These are phyloP conservation scores for Talaromyces atroroseus DNA, from an alignment of 2,329 filamentous ascomycete species.

Conservation along the genomic window DNA sequence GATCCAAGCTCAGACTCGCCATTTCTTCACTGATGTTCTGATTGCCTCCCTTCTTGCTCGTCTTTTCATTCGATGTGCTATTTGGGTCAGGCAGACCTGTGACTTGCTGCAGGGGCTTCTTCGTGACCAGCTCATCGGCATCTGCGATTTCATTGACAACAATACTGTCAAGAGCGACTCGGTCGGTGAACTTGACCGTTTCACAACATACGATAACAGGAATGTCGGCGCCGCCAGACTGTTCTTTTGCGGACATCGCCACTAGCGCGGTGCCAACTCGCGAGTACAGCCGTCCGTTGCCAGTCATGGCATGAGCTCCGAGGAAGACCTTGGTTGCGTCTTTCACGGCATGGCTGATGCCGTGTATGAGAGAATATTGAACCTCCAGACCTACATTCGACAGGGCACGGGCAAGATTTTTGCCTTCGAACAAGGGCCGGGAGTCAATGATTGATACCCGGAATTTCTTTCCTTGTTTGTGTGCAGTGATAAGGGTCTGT, in stretches of 20 bases:
- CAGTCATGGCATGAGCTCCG: slow-evolving; percentile 90
- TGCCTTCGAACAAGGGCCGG: slow-evolving; percentile 64
- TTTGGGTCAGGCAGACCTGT: slow-evolving; percentile 26
- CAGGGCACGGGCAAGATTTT: slow-evolving; percentile 65
- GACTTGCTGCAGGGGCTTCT: slow-evolving; percentile 25
- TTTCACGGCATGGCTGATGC: slow-evolving; percentile 67
- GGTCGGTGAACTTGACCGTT: slow-evolving; percentile 89
- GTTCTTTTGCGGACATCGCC: slow-evolving; percentile 71
- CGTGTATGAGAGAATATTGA: slow-evolving; percentile 75
- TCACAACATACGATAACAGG: slow-evolving; percentile 88
- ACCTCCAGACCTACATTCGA: slow-evolving; percentile 66
- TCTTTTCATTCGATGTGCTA: slow-evolving; percentile 18
- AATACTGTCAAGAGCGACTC: slow-evolving; percentile 84
- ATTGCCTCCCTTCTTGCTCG: slow-evolving; percentile 15
- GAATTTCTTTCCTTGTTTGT: slow-evolving; percentile 66
- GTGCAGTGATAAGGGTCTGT: slow-evolving; percentile 69
- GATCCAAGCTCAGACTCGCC: slow-evolving; percentile 13
- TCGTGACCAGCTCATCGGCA: slow-evolving; percentile 57
- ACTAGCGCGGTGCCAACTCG: slow-evolving; percentile 81
- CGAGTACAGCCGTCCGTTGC: slow-evolving; percentile 85
- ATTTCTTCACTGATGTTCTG: slow-evolving; percentile 4
- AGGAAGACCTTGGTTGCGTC: slow-evolving; percentile 70
- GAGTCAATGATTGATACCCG: slow-evolving; percentile 79
- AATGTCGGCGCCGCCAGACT: slow-evolving; percentile 53
- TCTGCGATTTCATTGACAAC: slow-evolving; percentile 90